Evolutionary conservation across 345 rosid species (phyloP), one percentile per base, ranked within the genome.

Genomic region (Salix viminalis): DNA sequence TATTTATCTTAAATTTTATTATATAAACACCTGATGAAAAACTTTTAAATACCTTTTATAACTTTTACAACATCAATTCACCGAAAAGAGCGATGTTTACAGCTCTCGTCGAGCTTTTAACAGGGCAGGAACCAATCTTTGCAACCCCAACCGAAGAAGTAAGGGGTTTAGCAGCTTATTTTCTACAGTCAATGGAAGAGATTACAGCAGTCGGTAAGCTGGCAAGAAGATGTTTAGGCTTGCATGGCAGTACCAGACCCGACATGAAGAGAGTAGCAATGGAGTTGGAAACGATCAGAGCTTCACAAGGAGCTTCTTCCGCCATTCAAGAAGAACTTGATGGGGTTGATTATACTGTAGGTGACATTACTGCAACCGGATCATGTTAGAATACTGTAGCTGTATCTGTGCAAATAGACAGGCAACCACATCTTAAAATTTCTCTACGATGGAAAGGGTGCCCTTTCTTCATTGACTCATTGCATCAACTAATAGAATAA

Each of bases 191-290:
- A 19, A 58, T 72, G 75, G 46, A 54, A 10, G 76, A 36, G 26
- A 61, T 73, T 11, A 15, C 54, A 24, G 54, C 54, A 3, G 67
- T 73, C 4, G 76, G 37, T 11, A 37, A 60, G 54, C 36, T 39
- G 8, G 68, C 56, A 73, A 73, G 37, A 73, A 39, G 52, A 60
- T 39, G 76, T 34, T 26, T 60, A 34, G 23, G 39, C 37, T 58
- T 36, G 54, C 39, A 73, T 16, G 56, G 76, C 36, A 60, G 26
- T 16, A 73, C 60, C 9, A 37, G 76, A 19, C 76, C 76, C 5
- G 37, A 50, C 19, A 60, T 73, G 68, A 61, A 73, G 15, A 32
- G n/a, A 7, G 54, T 23, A 12, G 68, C 68, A 4, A 39, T 60
- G 67, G 76, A 37, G 37, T 39, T 73, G 36, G 76, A 73, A 41